phyloP scores from a whole-genome alignment of 179 eudicot species.

The Carnegiea gigantea region DNA sequence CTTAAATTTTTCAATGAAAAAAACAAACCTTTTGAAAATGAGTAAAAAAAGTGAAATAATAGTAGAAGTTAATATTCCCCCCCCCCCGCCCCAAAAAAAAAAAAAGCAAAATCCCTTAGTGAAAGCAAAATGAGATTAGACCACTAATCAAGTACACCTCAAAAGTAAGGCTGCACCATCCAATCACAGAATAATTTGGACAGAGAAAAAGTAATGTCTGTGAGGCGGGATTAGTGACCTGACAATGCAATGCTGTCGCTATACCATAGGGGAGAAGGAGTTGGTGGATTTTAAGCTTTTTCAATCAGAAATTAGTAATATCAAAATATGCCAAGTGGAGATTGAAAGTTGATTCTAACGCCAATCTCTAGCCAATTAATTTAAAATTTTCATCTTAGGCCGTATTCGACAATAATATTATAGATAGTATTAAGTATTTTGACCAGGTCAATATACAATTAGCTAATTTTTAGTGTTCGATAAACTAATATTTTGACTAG shows the following conservation, averaged over 20 bases:
- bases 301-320: constrained; percentile 1
- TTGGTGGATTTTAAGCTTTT: constrained; percentile 26
- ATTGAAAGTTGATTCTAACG: constrained; percentile 33
- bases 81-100: too few relatives aligned
- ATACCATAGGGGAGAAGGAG: constrained; percentile 14
- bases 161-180: constrained; percentile 22
- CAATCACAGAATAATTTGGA: constrained; percentile 32
- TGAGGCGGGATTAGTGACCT: constrained; percentile 36
- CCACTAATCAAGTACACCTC: not conserved
- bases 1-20: too few relatives aligned
- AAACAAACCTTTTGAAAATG: too few relatives aligned
- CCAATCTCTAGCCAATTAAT: not conserved
- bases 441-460: too few relatives aligned
- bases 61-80: too few relatives aligned
- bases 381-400: too few relatives aligned
- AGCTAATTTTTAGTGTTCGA: too few relatives aligned
- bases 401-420: too few relatives aligned
- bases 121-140: not conserved
- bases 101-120: too few relatives aligned
- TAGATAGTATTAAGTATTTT: too few relatives aligned
- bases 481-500: too few relatives aligned
- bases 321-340: constrained; percentile 29
- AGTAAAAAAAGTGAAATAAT: too few relatives aligned
- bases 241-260: constrained; percentile 25
- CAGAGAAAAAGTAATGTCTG: constrained; percentile 28